A percentile compares a stretch with the other conserved stretches of the same genome.
phyloP scores from a whole-genome alignment of 768 basidiomycete genomes.

The Cyclocybe cylindracea region DNA sequence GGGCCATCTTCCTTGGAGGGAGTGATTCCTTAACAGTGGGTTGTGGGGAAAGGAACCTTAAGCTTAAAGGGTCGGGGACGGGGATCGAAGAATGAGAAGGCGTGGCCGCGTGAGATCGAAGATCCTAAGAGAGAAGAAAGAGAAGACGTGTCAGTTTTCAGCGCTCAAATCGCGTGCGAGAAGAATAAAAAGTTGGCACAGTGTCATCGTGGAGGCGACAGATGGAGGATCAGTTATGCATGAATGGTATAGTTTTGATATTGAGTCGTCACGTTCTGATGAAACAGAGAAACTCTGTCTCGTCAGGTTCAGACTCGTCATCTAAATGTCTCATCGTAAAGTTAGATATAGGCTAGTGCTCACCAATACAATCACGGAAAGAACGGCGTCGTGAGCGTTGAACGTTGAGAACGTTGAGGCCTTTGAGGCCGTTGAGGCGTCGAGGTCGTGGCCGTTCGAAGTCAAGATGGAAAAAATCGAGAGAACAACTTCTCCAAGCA shows the following conservation, averaged over 20 bases:
- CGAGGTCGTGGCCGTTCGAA: no score
- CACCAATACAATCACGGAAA: no score
- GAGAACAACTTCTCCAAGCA: neutral
- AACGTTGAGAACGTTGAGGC: no score
- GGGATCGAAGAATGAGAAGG: slow-evolving; percentile 12
- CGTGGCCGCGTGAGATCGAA: slow-evolving; percentile 10
- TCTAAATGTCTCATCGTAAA: slow-evolving; percentile 47
- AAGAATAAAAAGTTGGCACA: slow-evolving; percentile 8
- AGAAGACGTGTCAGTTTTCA: slow-evolving; percentile 7
- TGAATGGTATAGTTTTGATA: slow-evolving; percentile 80
- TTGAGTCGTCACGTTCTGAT: slow-evolving; percentile 61
- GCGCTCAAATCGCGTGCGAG: neutral
- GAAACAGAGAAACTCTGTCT: slow-evolving; percentile 61
- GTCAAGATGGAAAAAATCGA: no score
- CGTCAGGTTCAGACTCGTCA: slow-evolving; percentile 79
- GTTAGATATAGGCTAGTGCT: slow-evolving; percentile 7
- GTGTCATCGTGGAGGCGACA: slow-evolving; percentile 16
- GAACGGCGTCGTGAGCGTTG: no score
- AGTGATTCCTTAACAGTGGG: slow-evolving; percentile 12
- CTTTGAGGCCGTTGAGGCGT: no score
- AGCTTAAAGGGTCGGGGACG: neutral
- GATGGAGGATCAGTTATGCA: slow-evolving; percentile 74
- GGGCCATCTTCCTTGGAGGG: slow-evolving; percentile 33
- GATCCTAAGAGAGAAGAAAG: slow-evolving; percentile 11
- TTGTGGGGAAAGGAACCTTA: neutral